A percentile compares a stretch with the other conserved stretches of the same genome.
Conservation (phyloP, 305 asterid genomes). For the Stenogyne calaminthoides region DNA sequence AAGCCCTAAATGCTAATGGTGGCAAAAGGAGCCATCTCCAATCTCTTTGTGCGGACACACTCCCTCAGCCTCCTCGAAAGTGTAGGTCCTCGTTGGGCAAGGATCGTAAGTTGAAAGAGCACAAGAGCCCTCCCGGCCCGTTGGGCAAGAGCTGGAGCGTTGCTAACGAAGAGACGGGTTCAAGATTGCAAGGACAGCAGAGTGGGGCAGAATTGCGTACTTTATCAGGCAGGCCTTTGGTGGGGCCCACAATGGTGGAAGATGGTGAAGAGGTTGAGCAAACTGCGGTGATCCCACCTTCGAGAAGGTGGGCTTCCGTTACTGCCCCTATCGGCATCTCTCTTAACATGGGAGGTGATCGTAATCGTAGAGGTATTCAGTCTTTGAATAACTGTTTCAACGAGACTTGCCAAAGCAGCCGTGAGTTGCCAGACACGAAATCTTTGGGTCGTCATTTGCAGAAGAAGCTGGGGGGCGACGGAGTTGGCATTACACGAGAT, state of each 20-base stretch:
- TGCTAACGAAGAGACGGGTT: slow-evolving; percentile 53
- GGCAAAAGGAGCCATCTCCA: slow-evolving; percentile 45
- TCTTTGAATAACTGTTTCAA: not conserved
- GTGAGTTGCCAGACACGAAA: slow-evolving; percentile 59
- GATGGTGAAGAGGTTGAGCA: slow-evolving; percentile 88
- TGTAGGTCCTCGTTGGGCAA: slow-evolving; percentile 49
- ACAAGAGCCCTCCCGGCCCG: slow-evolving; percentile 78
- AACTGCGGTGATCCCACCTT: slow-evolving; percentile 30
- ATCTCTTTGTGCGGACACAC: slow-evolving; percentile 48
- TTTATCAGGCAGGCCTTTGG: slow-evolving; percentile 49
- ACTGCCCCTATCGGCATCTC: slow-evolving; percentile 74
- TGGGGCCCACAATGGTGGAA: slow-evolving; percentile 36
- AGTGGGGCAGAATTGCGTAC: slow-evolving; percentile 53
- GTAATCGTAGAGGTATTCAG: slow-evolving; percentile 34
- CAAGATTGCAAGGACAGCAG: slow-evolving; percentile 57
- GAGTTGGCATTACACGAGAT: slow-evolving; percentile 56
- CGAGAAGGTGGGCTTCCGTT: slow-evolving; percentile 48
- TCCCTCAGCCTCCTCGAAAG: slow-evolving; percentile 58
- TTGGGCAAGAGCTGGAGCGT: slow-evolving; percentile 67
- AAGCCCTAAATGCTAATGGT: slow-evolving; percentile 42
- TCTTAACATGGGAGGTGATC: slow-evolving; percentile 31
- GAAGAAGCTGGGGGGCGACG: slow-evolving; percentile 60
- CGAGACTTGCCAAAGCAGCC: slow-evolving; percentile 42
- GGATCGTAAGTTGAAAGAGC: slow-evolving; percentile 58
- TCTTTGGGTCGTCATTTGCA: slow-evolving; percentile 52